phyloP scores from a whole-genome alignment of 768 basidiomycete genomes.

The Serendipita indica region DNA sequence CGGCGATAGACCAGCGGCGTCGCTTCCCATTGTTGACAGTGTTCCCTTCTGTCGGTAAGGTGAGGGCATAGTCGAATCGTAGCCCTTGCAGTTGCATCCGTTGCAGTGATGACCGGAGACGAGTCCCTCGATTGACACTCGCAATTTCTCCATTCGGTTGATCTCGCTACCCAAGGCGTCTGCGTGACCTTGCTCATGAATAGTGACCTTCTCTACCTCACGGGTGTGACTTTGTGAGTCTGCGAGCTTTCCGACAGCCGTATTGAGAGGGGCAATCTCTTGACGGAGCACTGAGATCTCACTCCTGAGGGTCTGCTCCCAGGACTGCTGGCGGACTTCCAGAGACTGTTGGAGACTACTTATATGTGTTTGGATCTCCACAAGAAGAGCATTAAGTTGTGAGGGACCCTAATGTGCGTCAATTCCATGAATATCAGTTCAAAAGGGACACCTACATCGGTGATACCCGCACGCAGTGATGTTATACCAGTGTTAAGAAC shows the following conservation, averaged over 20 bases:
- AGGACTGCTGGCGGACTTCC: not conserved
- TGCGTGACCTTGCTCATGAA: not conserved
- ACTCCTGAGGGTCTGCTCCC: not conserved
- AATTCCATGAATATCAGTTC: not conserved
- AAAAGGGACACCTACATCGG: not conserved
- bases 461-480: not conserved
- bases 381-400: not conserved
- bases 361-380: not conserved
- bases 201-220: not conserved
- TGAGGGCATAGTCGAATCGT: not conserved
- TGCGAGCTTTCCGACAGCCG: no score
- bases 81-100: not conserved
- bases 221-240: no score
- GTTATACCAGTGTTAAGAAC: not conserved
- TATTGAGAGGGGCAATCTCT: not conserved
- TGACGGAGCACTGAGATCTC: not conserved
- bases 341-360: not conserved
- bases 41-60: not conserved
- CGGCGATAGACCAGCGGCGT: not conserved
- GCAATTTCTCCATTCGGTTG: constrained; percentile 4
- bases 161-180: not conserved
- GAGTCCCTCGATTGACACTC: not conserved
- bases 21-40: not conserved
- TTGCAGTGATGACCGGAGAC: not conserved
- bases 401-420: not conserved